phyloP scores from a whole-genome alignment of 1,284 basidiomycete species.

The Heterobasidion occidentale region DNA sequence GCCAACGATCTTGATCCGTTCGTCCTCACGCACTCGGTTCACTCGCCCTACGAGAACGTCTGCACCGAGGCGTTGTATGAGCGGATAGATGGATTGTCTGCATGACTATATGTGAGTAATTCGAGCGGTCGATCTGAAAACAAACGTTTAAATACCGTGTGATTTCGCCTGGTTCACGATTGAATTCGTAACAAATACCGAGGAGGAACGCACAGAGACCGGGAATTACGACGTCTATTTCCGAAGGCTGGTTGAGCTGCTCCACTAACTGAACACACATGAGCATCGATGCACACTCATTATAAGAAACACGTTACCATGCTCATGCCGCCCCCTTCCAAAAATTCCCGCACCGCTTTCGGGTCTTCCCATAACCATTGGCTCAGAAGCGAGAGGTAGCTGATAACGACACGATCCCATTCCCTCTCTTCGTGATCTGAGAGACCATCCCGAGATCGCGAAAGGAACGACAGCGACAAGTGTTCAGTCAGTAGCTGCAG shows the following conservation, averaged over 20 bases:
- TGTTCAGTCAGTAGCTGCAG: slow-evolving; percentile 71
- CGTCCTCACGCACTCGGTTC: slow-evolving; percentile 82
- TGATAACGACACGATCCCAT: slow-evolving; percentile 87
- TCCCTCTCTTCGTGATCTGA: slow-evolving; percentile 49
- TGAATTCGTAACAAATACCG: slow-evolving; percentile 92
- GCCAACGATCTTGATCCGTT: slow-evolving; percentile 82
- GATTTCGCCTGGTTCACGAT: slow-evolving; percentile 87
- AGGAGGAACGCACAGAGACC: slow-evolving; percentile 90
- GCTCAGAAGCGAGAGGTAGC: slow-evolving; percentile 76
- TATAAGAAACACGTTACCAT: slow-evolving; percentile 41
- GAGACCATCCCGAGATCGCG: slow-evolving; percentile 56
- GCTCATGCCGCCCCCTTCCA: slow-evolving; percentile 86
- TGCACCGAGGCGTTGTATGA: slow-evolving; percentile 78
- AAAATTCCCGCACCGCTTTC: slow-evolving; percentile 79
- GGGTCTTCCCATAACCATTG: slow-evolving; percentile 99
- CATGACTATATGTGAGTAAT: background rate
- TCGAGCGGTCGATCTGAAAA: background rate
- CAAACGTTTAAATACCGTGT: slow-evolving; percentile 48
- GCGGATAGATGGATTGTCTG: slow-evolving; percentile 80
- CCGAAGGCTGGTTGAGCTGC: slow-evolving; percentile 84
- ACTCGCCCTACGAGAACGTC: slow-evolving; percentile 89
- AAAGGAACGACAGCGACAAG: slow-evolving; percentile 60
- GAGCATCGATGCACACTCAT: background rate
- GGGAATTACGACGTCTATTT: slow-evolving; percentile 82
- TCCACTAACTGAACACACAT: slow-evolving; percentile 66